Evolutionary conservation across 2,329 filamentous ascomycete species (phyloP).

Genomic region (Fusarium heterosporum): DNA sequence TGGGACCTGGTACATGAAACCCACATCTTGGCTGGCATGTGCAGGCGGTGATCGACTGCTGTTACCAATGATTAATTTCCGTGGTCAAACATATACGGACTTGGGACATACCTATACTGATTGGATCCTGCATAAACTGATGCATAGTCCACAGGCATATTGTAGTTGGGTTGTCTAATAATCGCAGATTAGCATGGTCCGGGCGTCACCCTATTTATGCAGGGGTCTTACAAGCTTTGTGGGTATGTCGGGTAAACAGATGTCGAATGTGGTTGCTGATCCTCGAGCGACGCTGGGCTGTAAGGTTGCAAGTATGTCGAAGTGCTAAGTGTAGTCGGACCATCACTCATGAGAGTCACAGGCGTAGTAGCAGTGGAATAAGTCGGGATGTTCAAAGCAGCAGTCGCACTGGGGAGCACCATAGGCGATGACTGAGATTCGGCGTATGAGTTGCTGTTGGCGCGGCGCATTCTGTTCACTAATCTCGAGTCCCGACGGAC

Average conservation of each 20-base stretch:
- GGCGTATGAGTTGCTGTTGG: constrained; percentile 60
- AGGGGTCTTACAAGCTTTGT: constrained; percentile 52
- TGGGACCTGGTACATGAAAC: constrained; percentile 60
- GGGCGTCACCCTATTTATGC: constrained; percentile 44
- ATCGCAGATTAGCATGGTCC: constrained; percentile 46
- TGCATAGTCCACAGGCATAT: constrained; percentile 60
- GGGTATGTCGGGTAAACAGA: constrained; percentile 52
- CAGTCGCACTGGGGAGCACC: constrained; percentile 54
- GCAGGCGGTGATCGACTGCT: constrained; percentile 57
- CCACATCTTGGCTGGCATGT: constrained; percentile 52
- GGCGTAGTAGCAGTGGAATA: constrained; percentile 65
- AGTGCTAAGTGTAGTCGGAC: constrained; percentile 57
- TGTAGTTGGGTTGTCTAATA: constrained; percentile 53
- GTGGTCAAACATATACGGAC: constrained; percentile 9
- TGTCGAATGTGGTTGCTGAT: constrained; percentile 54
- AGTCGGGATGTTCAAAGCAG: constrained; percentile 59
- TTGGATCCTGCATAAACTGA: constrained; percentile 50
- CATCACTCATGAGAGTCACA: constrained; percentile 64
- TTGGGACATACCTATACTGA: constrained; percentile 56
- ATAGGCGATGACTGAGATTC: constrained; percentile 52
- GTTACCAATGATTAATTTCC: constrained; percentile 36
- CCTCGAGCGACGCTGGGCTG: constrained; percentile 58
- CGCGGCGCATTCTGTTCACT: constrained; percentile 62
- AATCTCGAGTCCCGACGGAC: constrained; percentile 69
- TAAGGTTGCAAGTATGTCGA: constrained; percentile 63